These are phyloP conservation scores for Beta lomatogona DNA, from an alignment of 179 eudicot genomes.

Conservation along the genomic window DNA sequence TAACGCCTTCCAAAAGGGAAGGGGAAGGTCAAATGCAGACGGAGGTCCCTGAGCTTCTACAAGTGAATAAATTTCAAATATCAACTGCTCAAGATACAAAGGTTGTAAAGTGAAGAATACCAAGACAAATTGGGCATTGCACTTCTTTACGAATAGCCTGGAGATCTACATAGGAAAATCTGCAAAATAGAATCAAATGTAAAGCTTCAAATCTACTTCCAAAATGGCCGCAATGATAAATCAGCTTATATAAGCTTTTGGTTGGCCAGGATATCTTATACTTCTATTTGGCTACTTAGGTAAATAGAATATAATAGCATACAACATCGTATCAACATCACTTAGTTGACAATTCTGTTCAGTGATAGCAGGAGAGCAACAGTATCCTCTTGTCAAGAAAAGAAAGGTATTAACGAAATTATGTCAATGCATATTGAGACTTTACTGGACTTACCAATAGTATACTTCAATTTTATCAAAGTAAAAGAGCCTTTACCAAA, in stretches of 20 bases:
- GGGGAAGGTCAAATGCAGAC: background rate
- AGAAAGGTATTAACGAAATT: background rate
- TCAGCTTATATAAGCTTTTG: background rate
- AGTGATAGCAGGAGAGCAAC: background rate
- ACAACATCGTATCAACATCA: background rate
- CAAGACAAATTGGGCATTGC: constrained; percentile 67
- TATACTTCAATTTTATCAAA: no score
- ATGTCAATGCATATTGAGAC: background rate
- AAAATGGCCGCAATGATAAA: background rate
- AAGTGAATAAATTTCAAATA: background rate
- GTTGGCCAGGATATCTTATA: background rate
- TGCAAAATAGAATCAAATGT: constrained; percentile 29
- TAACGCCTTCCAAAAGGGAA: background rate
- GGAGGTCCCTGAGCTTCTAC: constrained; percentile 2
- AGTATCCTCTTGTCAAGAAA: background rate
- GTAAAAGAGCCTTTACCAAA: background rate
- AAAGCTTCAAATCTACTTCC: background rate
- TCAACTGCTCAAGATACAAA: background rate
- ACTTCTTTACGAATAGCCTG: constrained; percentile 53
- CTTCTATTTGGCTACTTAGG: no score
- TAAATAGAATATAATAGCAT: background rate
- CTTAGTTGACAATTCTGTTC: background rate
- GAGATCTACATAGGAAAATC: constrained; percentile 41
- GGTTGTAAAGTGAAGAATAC: constrained; percentile 31
- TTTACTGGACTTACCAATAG: no score